A percentile compares a stretch with the other conserved stretches of the same genome.
Evolutionary conservation across 2,329 filamentous ascomycete species (phyloP).

Genomic region (Periconia sp.): DNA sequence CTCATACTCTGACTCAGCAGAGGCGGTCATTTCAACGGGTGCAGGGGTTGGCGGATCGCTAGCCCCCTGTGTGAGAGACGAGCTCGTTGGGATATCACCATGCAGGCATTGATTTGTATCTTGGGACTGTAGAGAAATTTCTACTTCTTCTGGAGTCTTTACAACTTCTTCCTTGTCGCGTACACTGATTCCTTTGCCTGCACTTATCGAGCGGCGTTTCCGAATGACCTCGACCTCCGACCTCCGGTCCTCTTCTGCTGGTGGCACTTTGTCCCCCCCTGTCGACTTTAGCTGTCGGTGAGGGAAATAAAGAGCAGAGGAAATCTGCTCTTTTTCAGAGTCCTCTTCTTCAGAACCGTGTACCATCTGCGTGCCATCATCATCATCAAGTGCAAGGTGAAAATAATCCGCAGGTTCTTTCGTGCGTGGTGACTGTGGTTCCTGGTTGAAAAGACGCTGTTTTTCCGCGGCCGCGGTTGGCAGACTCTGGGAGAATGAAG

Average conservation of each 20-base stretch:
- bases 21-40: slow-evolving; percentile 25
- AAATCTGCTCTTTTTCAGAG: slow-evolving; percentile 81
- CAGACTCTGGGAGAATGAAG: slow-evolving; percentile 57
- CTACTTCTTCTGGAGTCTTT: slow-evolving; percentile 55
- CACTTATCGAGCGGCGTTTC: slow-evolving; percentile 28
- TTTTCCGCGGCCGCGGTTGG: slow-evolving; percentile 39
- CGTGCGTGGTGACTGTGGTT: slow-evolving; percentile 5
- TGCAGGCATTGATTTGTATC: slow-evolving; percentile 63
- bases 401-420: slow-evolving; percentile 25
- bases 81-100: slow-evolving; percentile 55
- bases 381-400: slow-evolving; percentile 30
- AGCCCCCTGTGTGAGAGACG: slow-evolving; percentile 42
- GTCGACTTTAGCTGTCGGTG: slow-evolving; percentile 61
- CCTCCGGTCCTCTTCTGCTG: slow-evolving; percentile 25
- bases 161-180: slow-evolving; percentile 32
- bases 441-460: slow-evolving; percentile 24
- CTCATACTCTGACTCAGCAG: slow-evolving; percentile 46
- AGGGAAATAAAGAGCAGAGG: slow-evolving; percentile 80
- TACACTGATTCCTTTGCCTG: slow-evolving; percentile 29
- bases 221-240: slow-evolving; percentile 27
- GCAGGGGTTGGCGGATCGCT: slow-evolving; percentile 40
- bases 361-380: slow-evolving; percentile 24
- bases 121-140: slow-evolving; percentile 63
- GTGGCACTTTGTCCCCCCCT: slow-evolving; percentile 31
- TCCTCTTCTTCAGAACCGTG: slow-evolving; percentile 56